These are phyloP conservation scores for Penicillium sp. DNA, from an alignment of 2,329 filamentous ascomycete genomes.

Conservation along the genomic window DNA sequence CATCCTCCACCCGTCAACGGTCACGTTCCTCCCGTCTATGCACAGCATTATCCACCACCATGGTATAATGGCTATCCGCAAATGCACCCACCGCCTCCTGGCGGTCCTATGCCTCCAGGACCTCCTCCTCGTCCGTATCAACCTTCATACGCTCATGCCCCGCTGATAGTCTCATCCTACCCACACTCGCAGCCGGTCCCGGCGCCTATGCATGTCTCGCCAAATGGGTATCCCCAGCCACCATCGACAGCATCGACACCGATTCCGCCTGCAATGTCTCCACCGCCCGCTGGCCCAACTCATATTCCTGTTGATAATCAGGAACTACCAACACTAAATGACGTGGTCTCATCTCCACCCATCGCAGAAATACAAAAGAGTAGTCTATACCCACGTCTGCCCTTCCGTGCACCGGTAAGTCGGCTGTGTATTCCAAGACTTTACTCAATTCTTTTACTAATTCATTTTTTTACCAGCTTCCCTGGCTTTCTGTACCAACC, in stretches of 20 bases:
- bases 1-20: constrained; percentile 56
- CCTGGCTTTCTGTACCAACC: constrained; percentile 58
- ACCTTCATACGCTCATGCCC: constrained; percentile 33
- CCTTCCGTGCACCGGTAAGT: constrained; percentile 50
- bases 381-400: constrained; percentile 30
- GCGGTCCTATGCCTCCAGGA: constrained; percentile 39
- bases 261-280: constrained; percentile 34
- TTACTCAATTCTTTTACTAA: constrained; percentile 15
- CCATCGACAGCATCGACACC: constrained; percentile 32
- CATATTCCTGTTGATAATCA: constrained; percentile 7
- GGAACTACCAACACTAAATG: constrained; percentile 19
- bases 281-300: constrained; percentile 19
- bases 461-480: constrained; percentile 39
- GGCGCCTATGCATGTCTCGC: constrained; percentile 34
- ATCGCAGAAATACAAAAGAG: constrained; percentile 23
- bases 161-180: constrained; percentile 43
- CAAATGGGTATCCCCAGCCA: constrained; percentile 33
- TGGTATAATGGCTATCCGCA: constrained; percentile 44
- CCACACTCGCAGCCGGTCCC: constrained; percentile 39
- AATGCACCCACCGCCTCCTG: constrained; percentile 41
- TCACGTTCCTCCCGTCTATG: constrained; percentile 45
- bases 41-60: constrained; percentile 41
- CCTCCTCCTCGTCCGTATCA: constrained; percentile 38
- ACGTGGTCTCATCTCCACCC: constrained; percentile 29
- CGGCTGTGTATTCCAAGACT: not conserved